Base-by-base conservation (phyloP, 108 stramenopile species). In the Licmophora abbreviata region DNA sequence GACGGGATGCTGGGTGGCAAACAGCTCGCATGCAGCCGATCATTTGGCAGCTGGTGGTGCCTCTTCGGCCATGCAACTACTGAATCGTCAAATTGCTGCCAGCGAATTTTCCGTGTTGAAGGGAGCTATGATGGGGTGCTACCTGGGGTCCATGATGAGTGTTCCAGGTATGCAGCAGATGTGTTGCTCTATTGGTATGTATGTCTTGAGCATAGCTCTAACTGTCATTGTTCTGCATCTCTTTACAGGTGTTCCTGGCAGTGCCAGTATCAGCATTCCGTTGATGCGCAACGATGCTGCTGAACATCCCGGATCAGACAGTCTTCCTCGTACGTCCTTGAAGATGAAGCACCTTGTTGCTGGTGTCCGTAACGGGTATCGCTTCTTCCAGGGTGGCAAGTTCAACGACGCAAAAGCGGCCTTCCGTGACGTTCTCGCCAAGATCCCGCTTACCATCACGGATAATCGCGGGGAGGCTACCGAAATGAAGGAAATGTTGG, bases 11-110 rank as follows among this genome's bases (percentile, higher is more conserved):
- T 99, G 96, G 96, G 81, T 74, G 42, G 75, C 80, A 33, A 96
- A 97, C 56, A 91, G 88, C 23, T 91, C 95, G 12, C 91, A 94
- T 59, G 92, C 95, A 12, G 92, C 96, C 10, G 96, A 97, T 74
- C 98, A 99, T 60, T 74, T 82, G 45, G 96, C 96, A n/a, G 98
- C 95, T 25, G 98, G 98, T 7, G 75, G 65, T 27, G 84, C 94
- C 44, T 70, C 88, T 31, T 88, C 92, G n/a, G 93, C 96, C 7
- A 81, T 97, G 85, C 90, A 97, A 59, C 72, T 97, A 49, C 81
- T 99, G 58, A 92, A 96, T 65, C 74, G 98, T 18, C 98, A 99
- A 71, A 95, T 97, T 69, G 96, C 96, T 8, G 92, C 89, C 9
- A 94, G 85, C 44, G 86, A 95, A 50, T 96, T 99, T 51, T 63